Conservation (phyloP, 2,329 filamentous ascomycete genomes). For the Hypoxylon sp. region DNA sequence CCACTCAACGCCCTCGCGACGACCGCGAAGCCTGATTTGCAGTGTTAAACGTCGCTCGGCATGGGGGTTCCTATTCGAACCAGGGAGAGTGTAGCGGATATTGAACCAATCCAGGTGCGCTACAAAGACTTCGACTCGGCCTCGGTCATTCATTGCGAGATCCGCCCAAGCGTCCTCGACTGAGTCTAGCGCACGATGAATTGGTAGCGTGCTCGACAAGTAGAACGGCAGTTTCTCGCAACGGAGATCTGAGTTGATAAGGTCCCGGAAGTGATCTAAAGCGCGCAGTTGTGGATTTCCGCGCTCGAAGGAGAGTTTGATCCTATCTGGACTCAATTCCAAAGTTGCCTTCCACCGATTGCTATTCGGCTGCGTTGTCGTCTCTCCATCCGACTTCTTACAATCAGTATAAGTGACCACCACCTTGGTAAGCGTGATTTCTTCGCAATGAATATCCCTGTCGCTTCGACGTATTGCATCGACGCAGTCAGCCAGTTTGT, state of each 20-base stretch:
- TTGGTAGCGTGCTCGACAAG: constrained; percentile 73
- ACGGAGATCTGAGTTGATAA: constrained; percentile 57
- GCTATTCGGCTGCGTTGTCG: constrained; percentile 30
- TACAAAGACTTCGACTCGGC: constrained; percentile 66
- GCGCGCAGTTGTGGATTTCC: constrained; percentile 78
- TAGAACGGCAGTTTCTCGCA: constrained; percentile 69
- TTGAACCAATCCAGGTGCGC: constrained; percentile 71
- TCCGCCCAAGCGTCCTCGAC: constrained; percentile 70
- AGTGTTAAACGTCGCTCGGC: constrained; percentile 62
- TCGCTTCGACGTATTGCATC: constrained; percentile 72
- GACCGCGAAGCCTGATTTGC: constrained; percentile 65
- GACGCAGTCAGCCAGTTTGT: constrained; percentile 79
- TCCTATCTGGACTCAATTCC: constrained; percentile 67
- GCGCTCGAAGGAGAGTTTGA: constrained; percentile 71
- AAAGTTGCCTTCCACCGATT: constrained; percentile 69
- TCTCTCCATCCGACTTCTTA: constrained; percentile 44
- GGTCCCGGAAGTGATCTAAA: constrained; percentile 71
- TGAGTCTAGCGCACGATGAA: constrained; percentile 72
- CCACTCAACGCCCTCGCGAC: constrained; percentile 67
- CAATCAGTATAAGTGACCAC: constrained; percentile 75
- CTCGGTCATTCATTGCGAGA: constrained; percentile 60
- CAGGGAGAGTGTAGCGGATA: constrained; percentile 66
- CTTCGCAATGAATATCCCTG: constrained; percentile 69
- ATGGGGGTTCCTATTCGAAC: constrained; percentile 47
- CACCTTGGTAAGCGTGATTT: constrained; percentile 73